Percentiles rank a stretch among this genome's conserved stretches.
Conservation (phyloP, 2,329 filamentous ascomycete genomes). For the Botrytis squamosa region DNA sequence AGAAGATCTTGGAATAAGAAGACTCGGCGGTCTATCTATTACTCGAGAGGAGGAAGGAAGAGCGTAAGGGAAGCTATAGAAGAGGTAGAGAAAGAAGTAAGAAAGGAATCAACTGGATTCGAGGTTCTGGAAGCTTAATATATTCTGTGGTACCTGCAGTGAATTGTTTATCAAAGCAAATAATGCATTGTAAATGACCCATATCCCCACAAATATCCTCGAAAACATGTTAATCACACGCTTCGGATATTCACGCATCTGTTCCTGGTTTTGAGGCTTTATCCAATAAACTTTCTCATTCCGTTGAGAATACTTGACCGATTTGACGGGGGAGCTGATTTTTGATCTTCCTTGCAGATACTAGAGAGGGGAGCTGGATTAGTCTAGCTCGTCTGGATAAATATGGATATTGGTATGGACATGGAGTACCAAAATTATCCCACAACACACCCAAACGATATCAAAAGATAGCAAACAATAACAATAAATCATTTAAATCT, state of each 20-base stretch:
- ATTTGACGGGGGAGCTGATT: constrained; percentile 2
- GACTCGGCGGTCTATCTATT: not conserved
- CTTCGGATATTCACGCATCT: constrained; percentile 3
- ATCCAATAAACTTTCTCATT: constrained; percentile 3
- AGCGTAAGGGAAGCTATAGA: not conserved
- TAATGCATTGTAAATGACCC: constrained; percentile 2
- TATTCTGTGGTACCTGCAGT: constrained; percentile 13
- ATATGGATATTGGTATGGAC: not conserved
- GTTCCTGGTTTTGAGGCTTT: not conserved
- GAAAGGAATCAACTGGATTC: not conserved
- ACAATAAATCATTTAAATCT: not conserved
- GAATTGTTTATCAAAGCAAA: not conserved
- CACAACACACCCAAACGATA: not conserved
- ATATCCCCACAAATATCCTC: constrained; percentile 3
- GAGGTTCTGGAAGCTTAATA: constrained; percentile 17
- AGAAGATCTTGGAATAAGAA: not conserved
- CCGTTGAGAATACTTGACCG: not conserved
- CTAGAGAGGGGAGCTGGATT: not conserved
- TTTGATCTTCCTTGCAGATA: constrained; percentile 13
- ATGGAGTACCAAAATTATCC: not conserved
- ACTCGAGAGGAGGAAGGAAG: not conserved
- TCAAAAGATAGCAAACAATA: not conserved
- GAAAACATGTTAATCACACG: constrained; percentile 12
- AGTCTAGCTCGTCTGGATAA: not conserved
- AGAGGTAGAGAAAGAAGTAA: not conserved